A percentile compares a stretch with the other conserved stretches of the same genome.
These are phyloP conservation scores for Juglanconis oblonga DNA, from an alignment of 2,329 filamentous ascomycete species.

Conservation along the genomic window DNA sequence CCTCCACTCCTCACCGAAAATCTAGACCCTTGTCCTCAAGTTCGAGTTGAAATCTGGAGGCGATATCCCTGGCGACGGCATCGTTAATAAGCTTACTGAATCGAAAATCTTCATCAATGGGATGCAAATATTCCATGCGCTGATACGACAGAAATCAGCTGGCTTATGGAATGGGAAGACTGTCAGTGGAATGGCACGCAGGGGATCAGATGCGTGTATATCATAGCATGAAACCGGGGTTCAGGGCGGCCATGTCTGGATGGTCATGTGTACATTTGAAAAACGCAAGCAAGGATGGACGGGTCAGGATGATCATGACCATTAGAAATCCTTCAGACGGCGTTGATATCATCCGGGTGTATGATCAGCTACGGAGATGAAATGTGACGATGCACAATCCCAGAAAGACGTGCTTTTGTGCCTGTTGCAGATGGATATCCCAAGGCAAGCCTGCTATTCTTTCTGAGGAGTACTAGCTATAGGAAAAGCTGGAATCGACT, in stretches of 20 bases:
- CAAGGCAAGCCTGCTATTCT: too few species aligned
- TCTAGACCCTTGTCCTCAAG: background rate
- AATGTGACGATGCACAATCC: background rate
- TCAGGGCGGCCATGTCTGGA: constrained; percentile 5
- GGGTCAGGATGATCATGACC: constrained; percentile 10
- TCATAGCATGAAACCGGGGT: constrained; percentile 3
- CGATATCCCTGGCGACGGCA: background rate
- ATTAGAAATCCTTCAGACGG: constrained; percentile 5
- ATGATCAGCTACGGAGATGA: background rate
- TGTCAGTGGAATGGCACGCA: background rate
- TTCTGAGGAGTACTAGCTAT: too few species aligned
- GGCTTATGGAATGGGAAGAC: background rate
- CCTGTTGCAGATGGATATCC: background rate
- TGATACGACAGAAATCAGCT: background rate
- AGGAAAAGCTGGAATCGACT: too few species aligned
- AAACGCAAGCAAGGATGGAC: constrained; percentile 5
- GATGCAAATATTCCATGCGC: background rate
- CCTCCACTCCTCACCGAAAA: constrained; percentile 6
- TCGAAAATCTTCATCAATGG: background rate
- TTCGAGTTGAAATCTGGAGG: background rate
- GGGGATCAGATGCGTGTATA: constrained; percentile 3
- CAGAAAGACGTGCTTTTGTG: background rate
- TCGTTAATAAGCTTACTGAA: background rate
- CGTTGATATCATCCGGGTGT: constrained; percentile 9
- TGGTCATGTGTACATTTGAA: constrained; percentile 13